Evolutionary conservation across 768 basidiomycete genomes (phyloP).

Genomic region (Rhizopogon sp.): DNA sequence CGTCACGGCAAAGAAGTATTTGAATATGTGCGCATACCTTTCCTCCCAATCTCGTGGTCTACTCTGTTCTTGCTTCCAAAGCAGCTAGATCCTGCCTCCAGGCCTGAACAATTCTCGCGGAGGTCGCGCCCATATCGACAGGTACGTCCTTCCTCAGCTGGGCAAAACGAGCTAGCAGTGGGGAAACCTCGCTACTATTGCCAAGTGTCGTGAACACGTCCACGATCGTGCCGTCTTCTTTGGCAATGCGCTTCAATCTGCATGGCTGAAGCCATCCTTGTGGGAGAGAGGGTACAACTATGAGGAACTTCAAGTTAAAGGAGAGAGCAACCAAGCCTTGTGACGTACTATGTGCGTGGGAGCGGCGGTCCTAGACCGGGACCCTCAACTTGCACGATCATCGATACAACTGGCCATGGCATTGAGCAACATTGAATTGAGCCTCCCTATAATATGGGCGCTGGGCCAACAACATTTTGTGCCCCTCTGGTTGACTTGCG

Average conservation of each 20-base stretch:
- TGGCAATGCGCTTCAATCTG: conserved; percentile 3
- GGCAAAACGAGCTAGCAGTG: conserved; percentile 52
- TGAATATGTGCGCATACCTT: conserved; percentile 30
- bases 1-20: not conserved
- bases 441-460: too few species aligned
- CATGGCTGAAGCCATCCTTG: not conserved
- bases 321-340: too few species aligned
- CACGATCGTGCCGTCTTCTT: conserved; percentile 36
- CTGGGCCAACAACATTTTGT: too few species aligned
- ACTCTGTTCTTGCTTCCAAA: conserved; percentile 39
- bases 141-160: conserved; percentile 55
- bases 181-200: conserved; percentile 28
- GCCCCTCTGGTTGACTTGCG: too few species aligned
- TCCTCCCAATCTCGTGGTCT: conserved; percentile 43
- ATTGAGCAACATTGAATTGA: too few species aligned
- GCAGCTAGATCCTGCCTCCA: conserved; percentile 54
- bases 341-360: too few species aligned
- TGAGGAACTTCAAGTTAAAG: not conserved
- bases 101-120: conserved; percentile 32
- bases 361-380: too few species aligned
- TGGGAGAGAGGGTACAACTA: not conserved
- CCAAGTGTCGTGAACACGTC: conserved; percentile 42
- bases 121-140: conserved; percentile 25
- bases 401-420: too few species aligned
- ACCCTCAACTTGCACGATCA: too few species aligned